phyloP scores from a whole-genome alignment of 1,139 yeast species.

The Pneumocystis sp. region DNA sequence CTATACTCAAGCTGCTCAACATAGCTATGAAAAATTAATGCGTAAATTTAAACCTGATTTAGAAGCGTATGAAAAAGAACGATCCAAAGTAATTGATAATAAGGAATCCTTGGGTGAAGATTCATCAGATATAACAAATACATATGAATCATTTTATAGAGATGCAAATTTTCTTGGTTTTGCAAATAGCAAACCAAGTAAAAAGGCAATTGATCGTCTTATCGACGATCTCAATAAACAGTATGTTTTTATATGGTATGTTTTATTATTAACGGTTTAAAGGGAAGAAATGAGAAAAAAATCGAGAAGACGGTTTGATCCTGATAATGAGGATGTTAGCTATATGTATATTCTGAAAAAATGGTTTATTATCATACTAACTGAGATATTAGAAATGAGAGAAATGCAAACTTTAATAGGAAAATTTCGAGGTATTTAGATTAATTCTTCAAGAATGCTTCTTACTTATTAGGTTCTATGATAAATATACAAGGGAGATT shows the following conservation, averaged over 20 bases:
- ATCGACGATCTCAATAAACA: constrained; percentile 30
- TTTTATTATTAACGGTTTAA: constrained; percentile 8
- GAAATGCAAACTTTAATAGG: constrained; percentile 63
- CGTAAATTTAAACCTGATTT: constrained; percentile 29
- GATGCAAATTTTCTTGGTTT: constrained; percentile 16
- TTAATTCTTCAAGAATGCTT: constrained; percentile 18
- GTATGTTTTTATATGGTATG: constrained; percentile 15
- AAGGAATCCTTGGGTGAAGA: constrained; percentile 15
- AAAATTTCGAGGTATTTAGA: constrained; percentile 49
- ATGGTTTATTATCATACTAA: neutral
- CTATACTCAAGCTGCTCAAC: constrained; percentile 16
- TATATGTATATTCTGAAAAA: constrained; percentile 22
- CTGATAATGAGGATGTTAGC: constrained; percentile 28
- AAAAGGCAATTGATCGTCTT: constrained; percentile 29
- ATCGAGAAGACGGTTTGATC: constrained; percentile 22
- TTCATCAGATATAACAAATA: constrained; percentile 5
- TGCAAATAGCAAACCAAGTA: constrained; percentile 25
- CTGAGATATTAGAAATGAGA: constrained; percentile 35
- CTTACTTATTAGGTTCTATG: neutral
- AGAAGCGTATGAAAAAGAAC: constrained; percentile 30
- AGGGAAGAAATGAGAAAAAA: constrained; percentile 25
- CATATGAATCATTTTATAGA: constrained; percentile 6
- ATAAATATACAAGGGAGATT: constrained; percentile 25
- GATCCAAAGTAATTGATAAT: constrained; percentile 15
- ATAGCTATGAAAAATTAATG: constrained; percentile 34